A percentile compares a stretch with the other conserved stretches of the same genome.
These are phyloP conservation scores for Lolium multiflorum DNA, from an alignment of 176 grass and related monocot genomes.

Conservation along the genomic window DNA sequence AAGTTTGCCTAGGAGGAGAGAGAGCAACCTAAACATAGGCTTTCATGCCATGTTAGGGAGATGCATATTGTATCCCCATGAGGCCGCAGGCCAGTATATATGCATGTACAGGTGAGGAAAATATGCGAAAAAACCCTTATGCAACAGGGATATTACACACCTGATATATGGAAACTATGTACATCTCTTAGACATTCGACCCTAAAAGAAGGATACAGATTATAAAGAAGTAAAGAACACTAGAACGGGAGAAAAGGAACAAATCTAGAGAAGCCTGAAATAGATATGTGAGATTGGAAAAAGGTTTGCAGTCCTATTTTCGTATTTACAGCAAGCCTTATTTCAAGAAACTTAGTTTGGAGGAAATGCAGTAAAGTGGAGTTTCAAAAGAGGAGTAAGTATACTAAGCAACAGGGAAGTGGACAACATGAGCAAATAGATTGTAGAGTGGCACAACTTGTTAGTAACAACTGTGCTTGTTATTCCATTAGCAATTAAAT, in stretches of 20 bases:
- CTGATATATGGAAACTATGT: not conserved
- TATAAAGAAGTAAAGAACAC: not conserved
- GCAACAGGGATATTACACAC: not conserved
- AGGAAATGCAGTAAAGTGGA: not conserved
- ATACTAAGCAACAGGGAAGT: slow-evolving; percentile 4
- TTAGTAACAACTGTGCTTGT: not conserved
- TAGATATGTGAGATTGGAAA: slow-evolving; percentile 24
- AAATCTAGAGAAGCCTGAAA: slow-evolving; percentile 7
- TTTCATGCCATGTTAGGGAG: not conserved
- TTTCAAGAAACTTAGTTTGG: slow-evolving; percentile 6
- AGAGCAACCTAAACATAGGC: not conserved
- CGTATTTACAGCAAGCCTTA: slow-evolving; percentile 17
- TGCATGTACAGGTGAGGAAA: not conserved
- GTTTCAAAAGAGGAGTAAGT: not conserved
- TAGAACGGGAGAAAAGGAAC: slow-evolving; percentile 1
- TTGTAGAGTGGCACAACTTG: slow-evolving; percentile 8
- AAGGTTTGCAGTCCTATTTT: not conserved
- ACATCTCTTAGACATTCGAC: not conserved
- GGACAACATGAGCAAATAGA: slow-evolving; percentile 18
- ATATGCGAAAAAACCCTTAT: not conserved
- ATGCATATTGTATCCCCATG: not conserved
- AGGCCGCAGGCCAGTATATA: not conserved
- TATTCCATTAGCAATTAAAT: slow-evolving; percentile 2
- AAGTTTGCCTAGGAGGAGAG: not conserved
- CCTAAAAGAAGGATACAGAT: not conserved